phyloP scores from a whole-genome alignment of 768 basidiomycete species.

The Paxillus involutus region DNA sequence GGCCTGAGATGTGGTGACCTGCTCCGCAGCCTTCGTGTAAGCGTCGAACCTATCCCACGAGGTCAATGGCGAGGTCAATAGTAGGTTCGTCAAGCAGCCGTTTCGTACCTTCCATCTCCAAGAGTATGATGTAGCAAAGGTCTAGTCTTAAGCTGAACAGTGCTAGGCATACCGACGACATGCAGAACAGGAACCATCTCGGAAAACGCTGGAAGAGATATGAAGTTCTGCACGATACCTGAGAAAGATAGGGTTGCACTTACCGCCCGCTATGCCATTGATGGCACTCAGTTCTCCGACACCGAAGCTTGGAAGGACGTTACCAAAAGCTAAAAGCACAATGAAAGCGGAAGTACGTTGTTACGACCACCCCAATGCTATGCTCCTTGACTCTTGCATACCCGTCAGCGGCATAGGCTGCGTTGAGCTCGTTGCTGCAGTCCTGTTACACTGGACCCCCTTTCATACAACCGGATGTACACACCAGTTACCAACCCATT shows the following conservation, averaged over 20 bases:
- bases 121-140: constrained; percentile 88
- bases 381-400: constrained; percentile 85
- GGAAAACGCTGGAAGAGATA: constrained; percentile 54
- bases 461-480: neutral
- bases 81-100: neutral
- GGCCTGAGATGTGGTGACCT: constrained; percentile 73
- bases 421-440: constrained; percentile 78
- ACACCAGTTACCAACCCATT: constrained; percentile 89
- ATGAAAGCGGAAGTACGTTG: constrained; percentile 53
- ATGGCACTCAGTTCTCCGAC: constrained; percentile 92
- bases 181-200: constrained; percentile 92
- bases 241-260: constrained; percentile 6
- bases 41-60: constrained; percentile 64
- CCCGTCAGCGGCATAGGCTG: constrained; percentile 90
- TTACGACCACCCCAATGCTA: constrained; percentile 69
- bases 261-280: constrained; percentile 79
- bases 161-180: constrained; percentile 81
- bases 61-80: too few relatives aligned
- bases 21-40: constrained; percentile 71
- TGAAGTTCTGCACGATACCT: constrained; percentile 2
- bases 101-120: constrained; percentile 67
- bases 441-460: neutral
- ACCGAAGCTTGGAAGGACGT: constrained; percentile 57
- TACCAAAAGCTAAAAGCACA: neutral
- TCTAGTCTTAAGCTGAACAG: constrained; percentile 63